phyloP scores from a whole-genome alignment of 2,329 filamentous ascomycete species.

The Trichoderma aggressivum region DNA sequence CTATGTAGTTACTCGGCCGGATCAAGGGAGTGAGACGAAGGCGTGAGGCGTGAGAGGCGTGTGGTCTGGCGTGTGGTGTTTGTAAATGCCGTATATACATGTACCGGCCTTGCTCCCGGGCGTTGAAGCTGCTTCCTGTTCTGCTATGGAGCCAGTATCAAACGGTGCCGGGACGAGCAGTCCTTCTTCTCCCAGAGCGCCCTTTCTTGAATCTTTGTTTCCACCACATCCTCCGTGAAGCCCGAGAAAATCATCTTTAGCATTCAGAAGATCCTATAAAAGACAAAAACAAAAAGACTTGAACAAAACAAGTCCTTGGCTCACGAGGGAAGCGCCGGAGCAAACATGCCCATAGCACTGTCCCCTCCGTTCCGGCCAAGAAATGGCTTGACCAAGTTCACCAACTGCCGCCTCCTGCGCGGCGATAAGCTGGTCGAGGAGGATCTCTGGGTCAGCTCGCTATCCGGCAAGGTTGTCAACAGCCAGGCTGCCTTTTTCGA shows the following conservation, averaged over 20 bases:
- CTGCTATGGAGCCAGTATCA: conserved; percentile 17
- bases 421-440: conserved; percentile 65
- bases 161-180: not conserved
- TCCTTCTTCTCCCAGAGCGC: conserved; percentile 10
- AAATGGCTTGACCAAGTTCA: conserved; percentile 75
- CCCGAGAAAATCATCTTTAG: not conserved
- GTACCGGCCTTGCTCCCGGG: conserved; percentile 13
- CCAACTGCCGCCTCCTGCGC: conserved; percentile 77
- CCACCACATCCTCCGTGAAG: conserved; percentile 12
- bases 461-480: conserved; percentile 76
- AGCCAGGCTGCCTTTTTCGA: conserved; percentile 67
- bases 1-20: conserved; percentile 1
- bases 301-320: not conserved
- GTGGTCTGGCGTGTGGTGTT: not conserved
- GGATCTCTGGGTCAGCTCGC: conserved; percentile 85
- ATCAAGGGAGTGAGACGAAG: not conserved
- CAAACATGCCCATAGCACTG: conserved; percentile 48
- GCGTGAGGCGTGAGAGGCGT: not conserved
- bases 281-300: not conserved
- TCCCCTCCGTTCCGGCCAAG: conserved; percentile 35
- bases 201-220: not conserved
- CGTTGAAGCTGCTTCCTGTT: conserved; percentile 11
- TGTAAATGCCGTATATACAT: conserved; percentile 8
- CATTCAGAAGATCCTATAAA: not conserved
- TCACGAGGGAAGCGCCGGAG: conserved; percentile 18